phyloP scores from a whole-genome alignment of 805 yeast genomes.

The Maudiozyma barnettii region DNA sequence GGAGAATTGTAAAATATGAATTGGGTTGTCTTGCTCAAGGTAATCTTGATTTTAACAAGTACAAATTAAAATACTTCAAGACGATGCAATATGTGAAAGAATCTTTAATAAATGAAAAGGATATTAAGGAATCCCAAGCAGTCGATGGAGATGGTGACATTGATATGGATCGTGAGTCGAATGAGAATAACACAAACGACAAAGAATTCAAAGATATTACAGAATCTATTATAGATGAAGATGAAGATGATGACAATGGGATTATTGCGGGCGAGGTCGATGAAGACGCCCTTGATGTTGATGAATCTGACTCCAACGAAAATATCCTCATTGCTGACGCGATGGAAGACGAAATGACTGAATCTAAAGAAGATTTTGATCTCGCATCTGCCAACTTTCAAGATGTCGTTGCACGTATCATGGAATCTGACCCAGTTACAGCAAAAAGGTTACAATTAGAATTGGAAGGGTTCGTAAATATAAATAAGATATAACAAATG shows the following conservation, averaged over 20 bases:
- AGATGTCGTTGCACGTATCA: slow-evolving; percentile 23
- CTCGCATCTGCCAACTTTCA: slow-evolving; percentile 22
- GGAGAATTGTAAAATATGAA: slow-evolving; percentile 66
- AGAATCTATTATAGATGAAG: slow-evolving; percentile 5
- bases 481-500: slow-evolving; percentile 10
- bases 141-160: slow-evolving; percentile 24
- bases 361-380: slow-evolving; percentile 14
- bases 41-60: slow-evolving; percentile 37
- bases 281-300: slow-evolving; percentile 25
- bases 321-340: slow-evolving; percentile 21
- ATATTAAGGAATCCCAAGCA: slow-evolving; percentile 12
- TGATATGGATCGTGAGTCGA: slow-evolving; percentile 11
- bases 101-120: slow-evolving; percentile 23
- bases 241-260: slow-evolving; percentile 25
- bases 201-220: neutral
- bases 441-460: slow-evolving; percentile 15
- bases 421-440: slow-evolving; percentile 17
- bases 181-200: neutral
- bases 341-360: slow-evolving; percentile 7
- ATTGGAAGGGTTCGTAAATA: slow-evolving; percentile 22
- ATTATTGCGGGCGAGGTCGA: slow-evolving; percentile 27
- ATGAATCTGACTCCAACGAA: slow-evolving; percentile 26
- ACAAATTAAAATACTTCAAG: slow-evolving; percentile 30
- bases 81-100: slow-evolving; percentile 37
- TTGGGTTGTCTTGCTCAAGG: slow-evolving; percentile 47